Evolutionary conservation across 164 flowering plant species (phyloP).

Genomic region (Chloranthus sessilifolius): DNA sequence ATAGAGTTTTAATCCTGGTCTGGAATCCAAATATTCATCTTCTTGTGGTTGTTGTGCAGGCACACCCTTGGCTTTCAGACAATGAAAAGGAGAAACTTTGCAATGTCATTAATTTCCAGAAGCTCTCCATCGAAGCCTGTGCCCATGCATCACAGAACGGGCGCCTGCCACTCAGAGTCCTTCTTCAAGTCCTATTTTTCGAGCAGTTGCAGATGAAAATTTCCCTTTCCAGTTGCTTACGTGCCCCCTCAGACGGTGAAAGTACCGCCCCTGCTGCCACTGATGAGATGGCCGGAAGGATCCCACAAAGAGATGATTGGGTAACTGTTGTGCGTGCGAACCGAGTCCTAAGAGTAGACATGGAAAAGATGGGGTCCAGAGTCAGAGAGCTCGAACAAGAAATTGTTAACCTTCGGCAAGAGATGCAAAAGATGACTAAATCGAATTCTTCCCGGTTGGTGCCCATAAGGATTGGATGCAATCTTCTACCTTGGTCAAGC

Average conservation of each 20-base stretch:
- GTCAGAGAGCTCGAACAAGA: constrained; percentile 84
- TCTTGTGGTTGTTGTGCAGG: constrained; percentile 41
- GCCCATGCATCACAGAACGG: constrained; percentile 92
- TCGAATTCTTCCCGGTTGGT: constrained; percentile 64
- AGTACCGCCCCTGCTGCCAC: constrained; percentile 32
- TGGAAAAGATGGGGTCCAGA: constrained; percentile 78
- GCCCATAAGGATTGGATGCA: constrained; percentile 56
- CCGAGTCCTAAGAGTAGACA: constrained; percentile 62
- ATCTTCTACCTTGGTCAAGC: constrained; percentile 47
- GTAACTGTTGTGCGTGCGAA: constrained; percentile 77
- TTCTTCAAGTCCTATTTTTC: constrained; percentile 88
- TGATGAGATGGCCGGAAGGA: constrained; percentile 37
- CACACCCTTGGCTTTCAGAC: constrained; percentile 85
- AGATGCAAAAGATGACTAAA: constrained; percentile 59
- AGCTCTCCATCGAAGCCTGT: constrained; percentile 93
- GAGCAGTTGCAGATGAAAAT: constrained; percentile 87
- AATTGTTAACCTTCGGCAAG: constrained; percentile 56
- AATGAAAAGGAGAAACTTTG: constrained; percentile 72
- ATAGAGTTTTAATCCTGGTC: too few species aligned
- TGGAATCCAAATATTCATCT: neutral
- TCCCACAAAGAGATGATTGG: constrained; percentile 78
- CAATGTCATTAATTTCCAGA: constrained; percentile 67
- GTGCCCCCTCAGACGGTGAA: constrained; percentile 44
- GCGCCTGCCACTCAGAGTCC: constrained; percentile 72
- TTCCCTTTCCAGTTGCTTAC: constrained; percentile 61